Evolutionary conservation across 306 rosid genomes (phyloP).

Genomic region (Argentina anserina): DNA sequence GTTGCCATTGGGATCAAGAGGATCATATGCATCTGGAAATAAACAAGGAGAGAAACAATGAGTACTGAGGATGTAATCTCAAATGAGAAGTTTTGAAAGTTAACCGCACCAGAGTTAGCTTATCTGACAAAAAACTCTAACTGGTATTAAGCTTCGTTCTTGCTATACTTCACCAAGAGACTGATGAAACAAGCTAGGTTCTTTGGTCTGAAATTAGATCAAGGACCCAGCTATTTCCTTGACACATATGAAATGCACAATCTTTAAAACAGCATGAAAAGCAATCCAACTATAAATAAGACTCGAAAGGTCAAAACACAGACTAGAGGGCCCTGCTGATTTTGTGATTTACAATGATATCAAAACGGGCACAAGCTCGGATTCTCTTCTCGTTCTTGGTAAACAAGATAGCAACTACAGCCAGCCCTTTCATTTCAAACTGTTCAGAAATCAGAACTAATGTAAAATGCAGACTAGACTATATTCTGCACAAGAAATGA

Average conservation of each 20-base stretch:
- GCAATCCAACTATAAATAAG: background rate
- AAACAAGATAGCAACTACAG: background rate
- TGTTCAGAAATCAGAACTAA: background rate
- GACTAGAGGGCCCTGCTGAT: background rate
- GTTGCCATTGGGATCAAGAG: conserved; percentile 79
- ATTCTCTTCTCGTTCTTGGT: background rate
- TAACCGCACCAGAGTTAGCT: background rate
- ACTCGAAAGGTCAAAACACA: background rate
- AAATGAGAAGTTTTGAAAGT: background rate
- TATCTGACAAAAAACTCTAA: background rate
- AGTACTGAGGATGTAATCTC: background rate
- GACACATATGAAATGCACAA: background rate
- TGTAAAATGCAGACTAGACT: background rate
- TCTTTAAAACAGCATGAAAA: background rate
- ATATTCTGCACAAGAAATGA: background rate
- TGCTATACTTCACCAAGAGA: background rate
- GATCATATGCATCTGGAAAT: conserved; percentile 76
- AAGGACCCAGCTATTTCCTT: background rate
- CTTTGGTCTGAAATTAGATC: background rate
- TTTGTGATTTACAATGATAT: background rate
- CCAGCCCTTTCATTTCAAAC: background rate
- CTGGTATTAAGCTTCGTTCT: background rate
- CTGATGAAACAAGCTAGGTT: background rate
- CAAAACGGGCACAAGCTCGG: background rate
- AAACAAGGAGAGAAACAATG: conserved; percentile 8